Base-by-base conservation (phyloP, 805 yeast species). In the Spathaspora hagerdaliae region DNA sequence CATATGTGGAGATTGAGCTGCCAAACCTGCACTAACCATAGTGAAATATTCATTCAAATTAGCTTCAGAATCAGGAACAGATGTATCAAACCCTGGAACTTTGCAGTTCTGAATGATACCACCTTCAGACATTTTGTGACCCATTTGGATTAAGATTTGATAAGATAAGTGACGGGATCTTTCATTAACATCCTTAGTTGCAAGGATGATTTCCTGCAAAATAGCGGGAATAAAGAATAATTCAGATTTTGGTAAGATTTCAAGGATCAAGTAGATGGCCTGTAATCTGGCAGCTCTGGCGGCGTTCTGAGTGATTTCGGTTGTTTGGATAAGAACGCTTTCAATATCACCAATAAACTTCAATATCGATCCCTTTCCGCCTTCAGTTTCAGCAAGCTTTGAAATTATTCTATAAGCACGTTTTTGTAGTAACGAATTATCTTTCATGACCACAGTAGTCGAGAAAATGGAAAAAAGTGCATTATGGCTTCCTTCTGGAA, bases 11-110 rank as follows among this genome's bases (percentile, higher is more conserved):
- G 94, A 79, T 52, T 86, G 83, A 46, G 97, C 97, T 33, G 94
- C 97, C 54, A 95, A 74, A 71, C 99, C 99, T 27, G 97, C 99
- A 64, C 92, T 81, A 29, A 92, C 85, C 85, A 94, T 88, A 29
- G 95, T 89, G 71, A 92, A 88, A 61, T 75, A 91, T 65, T 91
- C 97, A 39, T 82, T 77, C 45, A 91, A 73, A 14, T 81, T 74
- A 7, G 96, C 94, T 42, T 74, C 72, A 8, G 83, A 71, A 48
- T 78, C 78, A n/a, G 86, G 85, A 27, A 82, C 77, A 6, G 70
- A 76, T 6, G 73, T 66, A 39, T 79, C 90, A 60, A 85, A 77
- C 2, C 83, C 87, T 32, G 89, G 83, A 47, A 86, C 81, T 54
- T 75, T 68, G 13, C 82, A 69, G 58, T 87, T 83, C 44, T 76